Base-by-base conservation (phyloP, 2,329 filamentous ascomycete species). In the Ceratocystis colombiana region DNA sequence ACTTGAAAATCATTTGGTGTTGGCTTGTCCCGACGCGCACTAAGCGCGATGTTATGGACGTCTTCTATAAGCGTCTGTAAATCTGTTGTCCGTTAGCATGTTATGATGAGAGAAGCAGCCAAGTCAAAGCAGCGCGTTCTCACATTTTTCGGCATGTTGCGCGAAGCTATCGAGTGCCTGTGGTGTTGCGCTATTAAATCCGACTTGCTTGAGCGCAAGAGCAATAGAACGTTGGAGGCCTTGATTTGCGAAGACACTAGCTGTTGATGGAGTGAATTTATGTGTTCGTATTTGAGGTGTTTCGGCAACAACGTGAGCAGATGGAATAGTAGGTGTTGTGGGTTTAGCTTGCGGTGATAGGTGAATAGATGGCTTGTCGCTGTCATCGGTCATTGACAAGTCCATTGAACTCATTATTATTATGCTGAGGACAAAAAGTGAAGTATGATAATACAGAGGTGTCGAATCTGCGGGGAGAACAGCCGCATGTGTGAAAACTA, bases 131-230 rank as follows among this genome's bases (percentile, higher is more conserved):
- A 15, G 10, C 12, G 22, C 10, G n/a, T 37, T 72, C 82, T 68
- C 72, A 86, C 84, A 87, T 3, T 78, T 77, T 71, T 87, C 84
- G 1, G 81, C 79, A 70, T 80, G 76, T 22, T 75, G 73, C 3
- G 82, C 79, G 55, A 87, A 82, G 69, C 80, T 80, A 72, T 86
- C 83, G 70, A 87, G 73, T 1, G 84, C 83, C 64, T 84, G 80
- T 6, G 78, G 77, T 0, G 76, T 79, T 15, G 83, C 79, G 30
- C 77, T 75, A 37, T 80, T 76, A 70, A 86, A 87, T 33, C 84
- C 84, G 46, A 85, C 80, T 68, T 85, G 80, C 53, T 80, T 74
- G 33, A 87, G 73, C 2, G 79, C 79, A 66, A 86, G 72, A 0
- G 79, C 80, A 66, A 87, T 81, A 10, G 82, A 80, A 63, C 83